phyloP scores from a whole-genome alignment of 1,284 basidiomycete species.

The Coniophora puteana region DNA sequence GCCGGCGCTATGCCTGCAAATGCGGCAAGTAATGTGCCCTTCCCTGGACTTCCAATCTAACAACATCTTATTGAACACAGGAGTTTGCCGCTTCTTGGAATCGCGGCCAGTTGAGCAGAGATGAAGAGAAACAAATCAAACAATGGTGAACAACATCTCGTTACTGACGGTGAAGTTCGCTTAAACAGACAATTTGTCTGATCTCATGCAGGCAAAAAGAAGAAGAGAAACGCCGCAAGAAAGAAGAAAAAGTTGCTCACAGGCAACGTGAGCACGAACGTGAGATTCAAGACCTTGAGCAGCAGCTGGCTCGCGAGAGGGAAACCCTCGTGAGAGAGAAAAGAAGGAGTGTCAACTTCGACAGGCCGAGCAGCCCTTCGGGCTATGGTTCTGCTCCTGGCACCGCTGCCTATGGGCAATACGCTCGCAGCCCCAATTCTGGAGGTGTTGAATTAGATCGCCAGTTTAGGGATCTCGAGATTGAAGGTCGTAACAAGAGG shows the following conservation, averaged over 20 bases:
- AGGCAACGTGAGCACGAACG: conserved; percentile 39
- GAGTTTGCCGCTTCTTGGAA: conserved; percentile 58
- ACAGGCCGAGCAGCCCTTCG: conserved; percentile 19
- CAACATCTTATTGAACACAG: conserved; percentile 27
- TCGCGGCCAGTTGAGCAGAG: conserved; percentile 35
- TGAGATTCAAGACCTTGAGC: conserved; percentile 51
- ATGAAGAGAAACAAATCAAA: conserved; percentile 39
- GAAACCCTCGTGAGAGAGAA: conserved; percentile 39
- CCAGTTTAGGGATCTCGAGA: conserved; percentile 27
- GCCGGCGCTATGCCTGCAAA: conserved; percentile 55
- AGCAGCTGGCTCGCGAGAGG: conserved; percentile 48
- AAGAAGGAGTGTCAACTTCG: conserved; percentile 31
- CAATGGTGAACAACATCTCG: conserved; percentile 42
- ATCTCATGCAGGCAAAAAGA: conserved; percentile 48
- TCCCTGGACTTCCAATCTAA: not conserved
- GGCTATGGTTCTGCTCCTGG: conserved; percentile 19
- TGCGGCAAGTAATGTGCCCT: conserved; percentile 33
- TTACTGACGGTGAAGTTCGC: conserved; percentile 1
- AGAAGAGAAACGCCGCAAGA: conserved; percentile 53
- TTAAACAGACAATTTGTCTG: too few relatives aligned
- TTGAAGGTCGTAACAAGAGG: conserved; percentile 20
- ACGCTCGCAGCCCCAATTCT: conserved; percentile 21
- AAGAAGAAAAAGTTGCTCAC: conserved; percentile 52
- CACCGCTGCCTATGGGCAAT: conserved; percentile 19
- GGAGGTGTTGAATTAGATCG: conserved; percentile 23